Conservation (phyloP, 1,139 yeast genomes). For the Yamadazyma mexicana region DNA sequence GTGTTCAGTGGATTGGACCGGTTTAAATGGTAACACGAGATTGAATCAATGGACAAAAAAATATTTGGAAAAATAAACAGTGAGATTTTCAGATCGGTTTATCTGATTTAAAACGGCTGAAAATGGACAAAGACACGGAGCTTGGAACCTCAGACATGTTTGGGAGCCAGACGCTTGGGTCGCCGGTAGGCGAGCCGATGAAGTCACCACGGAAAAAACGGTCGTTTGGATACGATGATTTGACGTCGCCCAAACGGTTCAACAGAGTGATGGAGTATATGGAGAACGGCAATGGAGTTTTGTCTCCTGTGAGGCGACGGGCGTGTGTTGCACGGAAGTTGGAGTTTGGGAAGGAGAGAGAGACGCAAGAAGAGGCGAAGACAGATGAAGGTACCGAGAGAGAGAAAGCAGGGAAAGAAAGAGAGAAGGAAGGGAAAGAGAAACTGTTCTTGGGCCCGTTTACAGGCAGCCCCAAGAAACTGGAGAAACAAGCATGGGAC, state of each 20-base stretch:
- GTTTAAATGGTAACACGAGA: background rate
- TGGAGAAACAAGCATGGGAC: slow-evolving; percentile 23
- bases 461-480: slow-evolving; percentile 4
- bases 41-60: background rate
- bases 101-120: too few relatives aligned
- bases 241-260: slow-evolving; percentile 22
- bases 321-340: background rate
- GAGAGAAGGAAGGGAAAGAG: too few relatives aligned
- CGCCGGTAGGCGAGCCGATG: too few relatives aligned
- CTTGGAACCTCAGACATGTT: too few relatives aligned
- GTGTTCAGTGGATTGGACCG: background rate
- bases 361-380: too few relatives aligned
- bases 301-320: background rate
- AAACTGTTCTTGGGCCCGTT: background rate
- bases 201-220: slow-evolving; percentile 1
- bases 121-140: too few relatives aligned
- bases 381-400: too few relatives aligned
- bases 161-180: too few relatives aligned
- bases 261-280: slow-evolving; percentile 13
- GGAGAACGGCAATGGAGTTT: background rate
- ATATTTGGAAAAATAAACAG: background rate
- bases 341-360: too few relatives aligned
- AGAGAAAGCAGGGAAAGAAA: too few relatives aligned
- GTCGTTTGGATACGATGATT: slow-evolving; percentile 7
- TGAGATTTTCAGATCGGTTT: background rate